These are phyloP conservation scores for Pinus albicaulis DNA, from an alignment of 75 land plant species.

Conservation along the genomic window DNA sequence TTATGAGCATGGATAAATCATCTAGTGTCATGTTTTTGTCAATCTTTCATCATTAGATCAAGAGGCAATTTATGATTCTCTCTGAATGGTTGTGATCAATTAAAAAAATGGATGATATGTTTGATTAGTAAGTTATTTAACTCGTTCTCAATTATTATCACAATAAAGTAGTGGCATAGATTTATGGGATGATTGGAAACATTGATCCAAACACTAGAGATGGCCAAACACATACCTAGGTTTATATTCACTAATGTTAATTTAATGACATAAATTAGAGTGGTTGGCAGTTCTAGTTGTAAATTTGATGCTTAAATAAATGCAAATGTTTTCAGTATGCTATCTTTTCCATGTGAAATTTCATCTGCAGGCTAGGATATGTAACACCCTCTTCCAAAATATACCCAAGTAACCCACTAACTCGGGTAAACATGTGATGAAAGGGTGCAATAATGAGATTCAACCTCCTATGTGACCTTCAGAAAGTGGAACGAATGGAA, in stretches of 20 bases:
- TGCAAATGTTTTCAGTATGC: no score
- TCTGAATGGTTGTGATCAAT: not conserved
- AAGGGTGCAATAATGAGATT: no score
- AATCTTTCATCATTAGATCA: not conserved
- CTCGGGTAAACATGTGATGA: no score
- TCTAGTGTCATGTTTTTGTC: slow-evolving; percentile 3
- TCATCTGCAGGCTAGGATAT: slow-evolving; percentile 87
- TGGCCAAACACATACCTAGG: slow-evolving; percentile 67
- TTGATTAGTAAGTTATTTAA: not conserved
- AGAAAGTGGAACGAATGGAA: no score
- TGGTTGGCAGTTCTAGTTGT: not conserved
- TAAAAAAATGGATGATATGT: not conserved
- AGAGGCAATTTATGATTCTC: not conserved
- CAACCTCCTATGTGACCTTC: no score
- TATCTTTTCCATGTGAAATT: not conserved
- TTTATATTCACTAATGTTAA: not conserved
- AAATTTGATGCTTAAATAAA: not conserved
- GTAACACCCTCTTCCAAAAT: no score
- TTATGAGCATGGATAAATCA: not conserved
- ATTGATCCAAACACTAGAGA: slow-evolving; percentile 96
- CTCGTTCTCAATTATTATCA: slow-evolving; percentile 76
- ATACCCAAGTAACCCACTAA: no score
- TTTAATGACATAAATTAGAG: not conserved
- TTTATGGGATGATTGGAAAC: slow-evolving; percentile 89
- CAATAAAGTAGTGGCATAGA: slow-evolving; percentile 89